A percentile compares a stretch with the other conserved stretches of the same genome.
These are phyloP conservation scores for Emericellopsis atlantica DNA, from an alignment of 2,329 filamentous ascomycete genomes.

Conservation along the genomic window DNA sequence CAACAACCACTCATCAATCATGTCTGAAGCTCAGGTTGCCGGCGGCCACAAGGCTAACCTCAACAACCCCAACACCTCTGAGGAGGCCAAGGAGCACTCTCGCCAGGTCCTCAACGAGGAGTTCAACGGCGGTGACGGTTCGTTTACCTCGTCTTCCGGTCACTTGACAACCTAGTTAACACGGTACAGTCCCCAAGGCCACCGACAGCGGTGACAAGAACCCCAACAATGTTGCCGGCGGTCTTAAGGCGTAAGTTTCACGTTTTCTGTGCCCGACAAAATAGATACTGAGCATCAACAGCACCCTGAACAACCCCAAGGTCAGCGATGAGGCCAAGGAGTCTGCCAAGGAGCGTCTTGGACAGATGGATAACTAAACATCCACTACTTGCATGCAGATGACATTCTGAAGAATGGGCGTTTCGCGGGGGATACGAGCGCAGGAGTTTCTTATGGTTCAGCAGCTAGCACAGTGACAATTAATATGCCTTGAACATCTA, in stretches of 20 bases:
- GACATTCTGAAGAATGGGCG: too few relatives aligned
- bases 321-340: slow-evolving; percentile 43
- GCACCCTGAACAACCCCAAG: slow-evolving; percentile 42
- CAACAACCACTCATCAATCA: slow-evolving; percentile 17
- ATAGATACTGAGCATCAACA: slow-evolving; percentile 12
- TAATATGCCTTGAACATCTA: background rate
- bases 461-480: background rate
- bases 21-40: slow-evolving; percentile 37
- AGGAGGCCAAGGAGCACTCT: slow-evolving; percentile 32
- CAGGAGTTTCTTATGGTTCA: background rate
- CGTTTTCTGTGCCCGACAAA: slow-evolving; percentile 4
- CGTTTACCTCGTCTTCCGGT: background rate
- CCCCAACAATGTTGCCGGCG: slow-evolving; percentile 37
- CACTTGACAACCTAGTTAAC: background rate
- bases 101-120: slow-evolving; percentile 36
- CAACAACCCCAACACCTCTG: slow-evolving; percentile 41
- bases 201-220: slow-evolving; percentile 31
- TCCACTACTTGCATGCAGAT: too few relatives aligned
- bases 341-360: slow-evolving; percentile 36
- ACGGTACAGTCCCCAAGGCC: slow-evolving; percentile 12
- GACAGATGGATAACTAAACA: slow-evolving; percentile 3
- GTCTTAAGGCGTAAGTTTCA: slow-evolving; percentile 35
- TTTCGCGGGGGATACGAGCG: too few relatives aligned
- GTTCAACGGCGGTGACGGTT: slow-evolving; percentile 27
- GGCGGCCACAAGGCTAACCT: slow-evolving; percentile 48